phyloP scores from a whole-genome alignment of 2,329 filamentous ascomycete species.

The Pyrenophora tritici-repentis region DNA sequence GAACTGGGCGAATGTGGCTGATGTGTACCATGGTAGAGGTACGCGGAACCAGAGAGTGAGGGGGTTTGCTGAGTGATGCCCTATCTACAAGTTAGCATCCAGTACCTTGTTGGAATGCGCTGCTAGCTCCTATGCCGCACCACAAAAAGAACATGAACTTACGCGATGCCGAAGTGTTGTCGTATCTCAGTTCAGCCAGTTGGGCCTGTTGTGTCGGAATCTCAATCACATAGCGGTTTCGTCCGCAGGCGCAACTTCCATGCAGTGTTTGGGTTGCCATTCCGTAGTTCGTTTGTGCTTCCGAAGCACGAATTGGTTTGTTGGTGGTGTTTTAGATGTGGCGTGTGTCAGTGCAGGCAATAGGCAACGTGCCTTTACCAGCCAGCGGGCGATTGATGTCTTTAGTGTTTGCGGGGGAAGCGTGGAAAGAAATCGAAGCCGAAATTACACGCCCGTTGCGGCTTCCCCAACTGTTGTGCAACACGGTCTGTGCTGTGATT shows the following conservation, averaged over 20 bases:
- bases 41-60: conserved; percentile 82
- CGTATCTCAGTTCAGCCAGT: conserved; percentile 67
- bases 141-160: conserved; percentile 50
- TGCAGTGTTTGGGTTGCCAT: conserved; percentile 60
- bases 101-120: too few species aligned
- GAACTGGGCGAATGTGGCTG: conserved; percentile 74
- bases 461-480: conserved; percentile 9
- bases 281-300: conserved; percentile 1
- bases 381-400: conserved; percentile 4
- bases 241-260: conserved; percentile 82
- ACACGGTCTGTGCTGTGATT: conserved; percentile 15
- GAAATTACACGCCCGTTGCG: conserved; percentile 14
- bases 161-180: conserved; percentile 73
- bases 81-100: conserved; percentile 44
- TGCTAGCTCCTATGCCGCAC: not conserved
- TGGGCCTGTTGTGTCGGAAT: conserved; percentile 68
- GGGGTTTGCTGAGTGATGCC: conserved; percentile 69
- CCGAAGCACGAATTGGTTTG: not conserved
- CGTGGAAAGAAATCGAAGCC: conserved; percentile 13
- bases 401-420: conserved; percentile 14
- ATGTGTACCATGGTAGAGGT: conserved; percentile 79
- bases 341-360: not conserved
- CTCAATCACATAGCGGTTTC: conserved; percentile 78
- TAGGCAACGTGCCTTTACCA: not conserved
- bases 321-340: not conserved